Percentiles rank a stretch among this genome's conserved stretches.
phyloP scores from a whole-genome alignment of 768 basidiomycete species.

The Neoboletus magnificus region DNA sequence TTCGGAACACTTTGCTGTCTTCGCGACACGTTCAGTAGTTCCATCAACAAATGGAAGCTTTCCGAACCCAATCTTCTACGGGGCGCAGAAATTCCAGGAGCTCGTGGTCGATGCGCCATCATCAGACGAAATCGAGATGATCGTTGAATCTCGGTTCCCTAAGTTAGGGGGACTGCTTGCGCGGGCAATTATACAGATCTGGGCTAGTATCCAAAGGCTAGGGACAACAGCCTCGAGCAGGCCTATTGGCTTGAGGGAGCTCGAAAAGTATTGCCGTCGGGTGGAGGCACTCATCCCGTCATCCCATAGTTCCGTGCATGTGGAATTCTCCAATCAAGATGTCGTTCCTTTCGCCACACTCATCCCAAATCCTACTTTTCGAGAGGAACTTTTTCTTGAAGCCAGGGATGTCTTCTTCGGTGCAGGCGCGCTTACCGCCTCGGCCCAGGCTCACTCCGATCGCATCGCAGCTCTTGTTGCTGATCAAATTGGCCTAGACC shows the following conservation, averaged over 20 bases:
- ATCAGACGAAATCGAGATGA: constrained; percentile 61
- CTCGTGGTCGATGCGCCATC: constrained; percentile 61
- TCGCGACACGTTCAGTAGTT: constrained; percentile 77
- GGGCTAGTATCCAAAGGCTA: constrained; percentile 57
- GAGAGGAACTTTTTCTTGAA: constrained; percentile 88
- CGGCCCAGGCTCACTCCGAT: constrained; percentile 48
- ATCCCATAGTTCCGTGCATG: constrained; percentile 42
- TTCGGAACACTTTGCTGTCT: constrained; percentile 76
- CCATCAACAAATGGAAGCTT: constrained; percentile 48
- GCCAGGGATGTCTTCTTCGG: constrained; percentile 93
- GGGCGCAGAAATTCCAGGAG: constrained; percentile 80
- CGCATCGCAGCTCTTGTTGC: constrained; percentile 54
- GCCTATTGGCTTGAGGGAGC: constrained; percentile 71
- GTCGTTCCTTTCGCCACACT: constrained; percentile 38
- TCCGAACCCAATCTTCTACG: constrained; percentile 69
- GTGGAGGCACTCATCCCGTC: constrained; percentile 59
- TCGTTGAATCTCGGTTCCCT: constrained; percentile 67
- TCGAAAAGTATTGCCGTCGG: constrained; percentile 81
- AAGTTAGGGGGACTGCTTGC: constrained; percentile 50
- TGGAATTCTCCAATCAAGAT: constrained; percentile 27
- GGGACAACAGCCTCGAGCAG: constrained; percentile 52
- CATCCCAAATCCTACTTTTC: constrained; percentile 68
- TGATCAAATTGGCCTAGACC: constrained; percentile 60
- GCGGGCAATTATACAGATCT: constrained; percentile 58
- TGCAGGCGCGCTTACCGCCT: constrained; percentile 50